phyloP scores from a whole-genome alignment of 2,329 filamentous ascomycete species.

The Neurospora sp. region DNA sequence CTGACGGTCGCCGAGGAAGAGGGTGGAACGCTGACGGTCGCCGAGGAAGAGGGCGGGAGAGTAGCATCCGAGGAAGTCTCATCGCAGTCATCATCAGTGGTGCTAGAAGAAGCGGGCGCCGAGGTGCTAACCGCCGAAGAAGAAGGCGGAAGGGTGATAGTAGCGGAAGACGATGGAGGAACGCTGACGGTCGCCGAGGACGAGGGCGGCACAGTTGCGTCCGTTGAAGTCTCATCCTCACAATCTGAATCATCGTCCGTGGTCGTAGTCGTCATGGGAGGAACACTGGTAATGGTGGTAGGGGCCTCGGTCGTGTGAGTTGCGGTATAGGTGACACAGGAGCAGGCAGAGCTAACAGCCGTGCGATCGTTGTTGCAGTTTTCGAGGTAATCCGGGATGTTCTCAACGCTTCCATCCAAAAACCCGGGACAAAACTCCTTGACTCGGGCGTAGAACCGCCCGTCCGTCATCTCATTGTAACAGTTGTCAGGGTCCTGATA shows the following conservation, averaged over 20 bases:
- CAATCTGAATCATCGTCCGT: constrained; percentile 1
- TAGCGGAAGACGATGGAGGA: too few species aligned
- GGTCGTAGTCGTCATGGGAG: constrained; percentile 1
- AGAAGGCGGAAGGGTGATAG: too few species aligned
- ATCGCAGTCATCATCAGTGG: not conserved
- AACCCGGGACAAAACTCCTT: constrained; percentile 16
- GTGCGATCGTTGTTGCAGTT: constrained; percentile 15
- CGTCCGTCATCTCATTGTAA: constrained; percentile 16
- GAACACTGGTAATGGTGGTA: not conserved
- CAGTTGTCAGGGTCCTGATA: constrained; percentile 17
- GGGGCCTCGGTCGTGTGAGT: constrained; percentile 3
- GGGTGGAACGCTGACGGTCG: constrained; percentile 1
- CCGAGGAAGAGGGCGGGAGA: not conserved
- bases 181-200: too few species aligned
- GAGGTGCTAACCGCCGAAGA: too few species aligned
- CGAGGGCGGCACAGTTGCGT: too few species aligned
- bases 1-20: not conserved
- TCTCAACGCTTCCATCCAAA: constrained; percentile 14
- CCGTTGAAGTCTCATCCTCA: not conserved
- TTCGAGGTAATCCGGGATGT: constrained; percentile 16
- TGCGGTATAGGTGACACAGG: constrained; percentile 18
- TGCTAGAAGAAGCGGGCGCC: too few species aligned
- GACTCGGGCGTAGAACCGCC: constrained; percentile 10
- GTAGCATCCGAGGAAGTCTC: not conserved
- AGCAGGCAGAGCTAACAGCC: constrained; percentile 20